These are phyloP conservation scores for Pyrus hybrid DNA, from an alignment of 331 rosid genomes.

Conservation along the genomic window DNA sequence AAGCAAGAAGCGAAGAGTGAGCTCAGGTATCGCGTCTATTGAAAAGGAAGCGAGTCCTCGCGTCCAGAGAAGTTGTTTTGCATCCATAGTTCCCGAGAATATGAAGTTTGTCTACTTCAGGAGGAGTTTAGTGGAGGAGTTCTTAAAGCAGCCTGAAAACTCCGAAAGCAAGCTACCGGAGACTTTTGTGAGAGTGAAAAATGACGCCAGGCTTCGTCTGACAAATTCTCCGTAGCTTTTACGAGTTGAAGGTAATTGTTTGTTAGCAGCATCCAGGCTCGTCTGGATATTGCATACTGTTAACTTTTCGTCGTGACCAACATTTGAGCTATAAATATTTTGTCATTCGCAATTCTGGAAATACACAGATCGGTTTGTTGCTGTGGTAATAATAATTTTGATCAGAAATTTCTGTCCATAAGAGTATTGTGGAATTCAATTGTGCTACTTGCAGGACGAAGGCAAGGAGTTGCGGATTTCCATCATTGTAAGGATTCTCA, in stretches of 20 bases:
- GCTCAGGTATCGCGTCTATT: constrained; percentile 11
- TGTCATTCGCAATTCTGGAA: not conserved
- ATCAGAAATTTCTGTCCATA: no score
- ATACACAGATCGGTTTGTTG: not conserved
- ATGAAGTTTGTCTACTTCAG: constrained; percentile 37
- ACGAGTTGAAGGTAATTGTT: constrained; percentile 46
- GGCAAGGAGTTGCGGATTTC: constrained; percentile 48
- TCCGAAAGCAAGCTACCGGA: constrained; percentile 44
- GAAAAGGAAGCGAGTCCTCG: constrained; percentile 16
- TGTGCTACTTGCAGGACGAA: constrained; percentile 47
- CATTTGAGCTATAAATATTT: not conserved
- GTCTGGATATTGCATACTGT: no score
- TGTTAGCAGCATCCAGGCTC: no score
- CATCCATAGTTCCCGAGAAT: constrained; percentile 26
- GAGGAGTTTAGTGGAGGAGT: constrained; percentile 34
- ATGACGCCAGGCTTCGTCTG: constrained; percentile 23
- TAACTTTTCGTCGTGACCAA: not conserved
- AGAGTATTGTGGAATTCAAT: no score
- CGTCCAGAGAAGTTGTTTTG: constrained; percentile 21
- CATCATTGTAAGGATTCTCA: constrained; percentile 42
- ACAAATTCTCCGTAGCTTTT: constrained; percentile 32
- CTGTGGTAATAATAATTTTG: not conserved
- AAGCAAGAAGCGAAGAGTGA: constrained; percentile 10
- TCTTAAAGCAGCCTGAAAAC: constrained; percentile 30
- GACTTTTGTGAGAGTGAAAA: constrained; percentile 39